These are phyloP conservation scores for Globisporangium takayamanum DNA, from an alignment of 352 stramenopile species.

Conservation along the genomic window DNA sequence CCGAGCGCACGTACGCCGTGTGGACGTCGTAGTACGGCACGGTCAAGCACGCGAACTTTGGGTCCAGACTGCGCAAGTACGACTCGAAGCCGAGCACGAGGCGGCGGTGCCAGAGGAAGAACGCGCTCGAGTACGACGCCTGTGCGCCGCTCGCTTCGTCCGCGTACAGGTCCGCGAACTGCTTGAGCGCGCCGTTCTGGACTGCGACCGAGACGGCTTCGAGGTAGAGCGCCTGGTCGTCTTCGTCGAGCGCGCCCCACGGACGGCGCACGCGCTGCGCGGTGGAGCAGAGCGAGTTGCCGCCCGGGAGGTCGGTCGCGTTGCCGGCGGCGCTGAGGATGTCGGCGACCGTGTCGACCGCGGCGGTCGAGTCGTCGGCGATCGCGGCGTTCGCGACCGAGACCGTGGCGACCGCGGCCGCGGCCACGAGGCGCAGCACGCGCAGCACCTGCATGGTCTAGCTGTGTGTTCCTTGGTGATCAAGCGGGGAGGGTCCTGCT, in stretches of 20 bases:
- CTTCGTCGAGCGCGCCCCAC: conserved; percentile 31
- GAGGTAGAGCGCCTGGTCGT: conserved; percentile 51
- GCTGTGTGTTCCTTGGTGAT: not conserved
- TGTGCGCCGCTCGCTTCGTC: conserved; percentile 43
- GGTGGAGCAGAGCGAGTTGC: conserved; percentile 35
- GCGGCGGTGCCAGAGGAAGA: conserved; percentile 62
- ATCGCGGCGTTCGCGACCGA: conserved; percentile 2
- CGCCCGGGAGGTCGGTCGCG: conserved; percentile 39
- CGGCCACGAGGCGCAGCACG: conserved; percentile 8
- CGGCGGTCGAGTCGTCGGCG: not conserved
- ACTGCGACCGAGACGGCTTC: conserved; percentile 39
- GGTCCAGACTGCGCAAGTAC: conserved; percentile 49
- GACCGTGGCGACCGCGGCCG: conserved; percentile 6
- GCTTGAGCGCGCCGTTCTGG: conserved; percentile 32
- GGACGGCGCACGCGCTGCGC: conserved; percentile 40
- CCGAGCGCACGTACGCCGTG: conserved; percentile 46
- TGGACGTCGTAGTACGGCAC: conserved; percentile 78
- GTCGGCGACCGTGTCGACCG: conserved; percentile 15
- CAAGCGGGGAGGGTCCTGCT: not conserved
- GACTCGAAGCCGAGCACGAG: conserved; percentile 60
- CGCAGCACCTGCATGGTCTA: conserved; percentile 12
- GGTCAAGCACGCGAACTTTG: conserved; percentile 57
- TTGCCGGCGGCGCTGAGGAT: conserved; percentile 34
- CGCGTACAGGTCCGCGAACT: conserved; percentile 42
- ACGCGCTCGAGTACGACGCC: conserved; percentile 47